Conservation (phyloP, 148 eudicot species). For the Vaccinium darrowii region DNA sequence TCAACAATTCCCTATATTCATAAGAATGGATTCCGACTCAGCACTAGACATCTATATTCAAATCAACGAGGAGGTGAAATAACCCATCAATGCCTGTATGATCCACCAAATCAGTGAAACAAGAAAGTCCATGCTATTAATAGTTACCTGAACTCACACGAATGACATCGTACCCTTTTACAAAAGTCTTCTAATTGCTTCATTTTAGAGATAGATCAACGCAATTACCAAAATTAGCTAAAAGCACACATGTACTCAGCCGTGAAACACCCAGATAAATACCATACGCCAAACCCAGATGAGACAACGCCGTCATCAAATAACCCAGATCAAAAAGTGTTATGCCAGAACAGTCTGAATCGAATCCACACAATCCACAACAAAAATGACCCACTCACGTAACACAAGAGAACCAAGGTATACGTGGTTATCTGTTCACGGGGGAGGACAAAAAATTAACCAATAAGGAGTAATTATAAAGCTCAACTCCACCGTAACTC, state of each 20-base stretch:
- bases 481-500: not conserved
- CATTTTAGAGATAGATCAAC: not conserved
- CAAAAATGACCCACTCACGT: not conserved
- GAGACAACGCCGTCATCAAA: not conserved
- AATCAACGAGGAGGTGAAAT: not conserved
- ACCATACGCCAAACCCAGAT: conserved; percentile 7
- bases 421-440: too few species aligned
- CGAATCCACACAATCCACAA: not conserved
- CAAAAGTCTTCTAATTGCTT: not conserved
- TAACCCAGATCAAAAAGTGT: conserved; percentile 23
- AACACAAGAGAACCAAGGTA: not conserved
- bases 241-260: not conserved
- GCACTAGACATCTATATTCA: not conserved
- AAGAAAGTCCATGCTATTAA: not conserved
- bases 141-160: not conserved
- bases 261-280: conserved; percentile 15
- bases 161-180: not conserved
- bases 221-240: not conserved
- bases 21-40: not conserved
- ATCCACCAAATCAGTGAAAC: conserved; percentile 13
- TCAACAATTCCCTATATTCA: not conserved
- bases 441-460: not conserved
- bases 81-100: not conserved
- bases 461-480: not conserved
- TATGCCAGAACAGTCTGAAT: not conserved